Evolutionary conservation across 371 early-diverging fungal species (phyloP), one percentile per base, ranked within the genome.

Genomic region (Nematocida parisii): DNA sequence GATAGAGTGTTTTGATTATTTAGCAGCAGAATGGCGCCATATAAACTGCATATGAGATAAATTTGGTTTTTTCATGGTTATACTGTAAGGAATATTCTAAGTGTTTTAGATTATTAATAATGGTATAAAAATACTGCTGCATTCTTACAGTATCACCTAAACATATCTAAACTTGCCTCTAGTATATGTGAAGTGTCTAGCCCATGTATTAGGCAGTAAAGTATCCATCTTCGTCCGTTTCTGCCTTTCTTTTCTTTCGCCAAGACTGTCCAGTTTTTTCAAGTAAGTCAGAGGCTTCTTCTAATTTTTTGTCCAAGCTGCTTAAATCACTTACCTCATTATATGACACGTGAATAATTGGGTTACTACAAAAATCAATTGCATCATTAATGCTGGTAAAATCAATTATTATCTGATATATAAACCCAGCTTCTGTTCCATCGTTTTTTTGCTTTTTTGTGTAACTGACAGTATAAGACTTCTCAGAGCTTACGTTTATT

Each of bases 351-450:
- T 67, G 75, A 15, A 60, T 33, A 2, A 3, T 40, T 15, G 75
- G 75, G 18, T 33, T 27, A 5, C 40, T 40, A 2, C 11, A 44
- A 39, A 75, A 75, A 5, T 15, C 40, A 5, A 75, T 75, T n/a
- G 75, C 75, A 39, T 75, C 75, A n/a, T 75, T 75, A 20, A 75
- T 75, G 42, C 75, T 75, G 44, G 68, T 45, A 46, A 75, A 75
- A 33, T 68, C 68, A 11, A 75, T 50, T 15, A 50, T 24, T 22
- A 75, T 52, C 20, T 11, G 13, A n/a, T 27, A 60, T 33, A 60
- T 9, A 60, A 60, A 15, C 27, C 20, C 33, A 9, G 18, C 4
- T 22, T 9, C 27, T 9, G 7, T 9, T 3, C 9, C 58, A 9
- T 42, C 52, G 4, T 27, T 55, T 22, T 75, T 40, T 24, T 42